A percentile compares a stretch with the other conserved stretches of the same genome.
Evolutionary conservation across 2,329 filamentous ascomycete species (phyloP).

Genomic region (Metarhizium humberi): DNA sequence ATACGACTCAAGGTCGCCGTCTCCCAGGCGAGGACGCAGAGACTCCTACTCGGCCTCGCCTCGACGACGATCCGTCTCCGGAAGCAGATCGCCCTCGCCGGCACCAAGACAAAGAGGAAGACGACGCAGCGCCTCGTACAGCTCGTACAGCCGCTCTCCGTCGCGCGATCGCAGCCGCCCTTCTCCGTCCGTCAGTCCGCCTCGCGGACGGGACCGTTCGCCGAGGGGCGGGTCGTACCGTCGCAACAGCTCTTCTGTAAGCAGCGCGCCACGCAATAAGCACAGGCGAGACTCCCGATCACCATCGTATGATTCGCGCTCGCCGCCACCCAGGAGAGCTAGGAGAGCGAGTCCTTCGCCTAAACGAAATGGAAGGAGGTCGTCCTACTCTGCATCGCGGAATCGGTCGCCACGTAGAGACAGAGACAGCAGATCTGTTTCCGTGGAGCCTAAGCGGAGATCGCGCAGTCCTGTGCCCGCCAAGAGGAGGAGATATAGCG

Average conservation of each 20-base stretch:
- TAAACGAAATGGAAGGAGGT: slow-evolving; percentile 12
- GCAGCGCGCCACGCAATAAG: background rate
- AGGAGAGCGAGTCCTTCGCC: slow-evolving; percentile 2
- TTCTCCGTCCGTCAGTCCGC: background rate
- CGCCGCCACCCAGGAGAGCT: slow-evolving; percentile 1
- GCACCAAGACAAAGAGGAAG: background rate
- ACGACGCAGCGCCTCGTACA: slow-evolving; percentile 1
- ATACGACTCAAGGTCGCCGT: slow-evolving; percentile 3
- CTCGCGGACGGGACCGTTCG: background rate
- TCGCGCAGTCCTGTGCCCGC: slow-evolving; percentile 16
- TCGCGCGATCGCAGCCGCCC: background rate
- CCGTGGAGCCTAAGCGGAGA: slow-evolving; percentile 4
- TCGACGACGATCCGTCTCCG: slow-evolving; percentile 2
- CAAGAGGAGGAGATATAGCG: slow-evolving; percentile 15
- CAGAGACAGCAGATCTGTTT: slow-evolving; percentile 3
- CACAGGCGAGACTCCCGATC: background rate
- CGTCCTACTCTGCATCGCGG: slow-evolving; percentile 16
- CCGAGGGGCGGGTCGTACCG: background rate
- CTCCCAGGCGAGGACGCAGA: background rate
- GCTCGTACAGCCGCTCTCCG: slow-evolving; percentile 3
- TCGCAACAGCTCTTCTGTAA: slow-evolving; percentile 5
- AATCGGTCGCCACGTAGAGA: slow-evolving; percentile 9
- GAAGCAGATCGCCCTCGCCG: background rate
- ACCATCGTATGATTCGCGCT: slow-evolving; percentile 2
- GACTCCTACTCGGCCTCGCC: slow-evolving; percentile 5